These are phyloP conservation scores for Ophiostoma quercus DNA, from an alignment of 2,329 filamentous ascomycete genomes.

Conservation along the genomic window DNA sequence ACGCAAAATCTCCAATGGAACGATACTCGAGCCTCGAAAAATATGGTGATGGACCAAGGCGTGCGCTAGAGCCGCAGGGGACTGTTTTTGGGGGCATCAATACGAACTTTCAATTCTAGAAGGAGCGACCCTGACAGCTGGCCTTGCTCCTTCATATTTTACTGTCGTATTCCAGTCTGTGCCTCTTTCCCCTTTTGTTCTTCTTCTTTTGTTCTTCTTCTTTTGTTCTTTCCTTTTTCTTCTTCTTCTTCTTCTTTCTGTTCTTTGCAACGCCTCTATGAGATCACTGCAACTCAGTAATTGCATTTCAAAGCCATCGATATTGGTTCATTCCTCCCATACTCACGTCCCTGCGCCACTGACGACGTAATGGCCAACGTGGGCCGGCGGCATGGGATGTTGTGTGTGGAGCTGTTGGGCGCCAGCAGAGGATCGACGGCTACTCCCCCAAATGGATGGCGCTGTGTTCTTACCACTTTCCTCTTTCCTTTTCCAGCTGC, in stretches of 20 bases:
- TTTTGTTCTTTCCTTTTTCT: not conserved
- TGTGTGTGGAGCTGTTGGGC: slow-evolving; percentile 2
- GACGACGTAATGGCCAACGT: slow-evolving; percentile 22
- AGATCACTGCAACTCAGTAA: too few species aligned
- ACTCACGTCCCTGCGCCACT: slow-evolving; percentile 11
- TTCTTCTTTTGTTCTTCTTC: not conserved
- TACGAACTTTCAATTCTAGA: slow-evolving; percentile 7
- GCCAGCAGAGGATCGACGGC: slow-evolving; percentile 6
- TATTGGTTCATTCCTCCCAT: not conserved
- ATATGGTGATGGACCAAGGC: not conserved
- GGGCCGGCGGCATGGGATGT: slow-evolving; percentile 2
- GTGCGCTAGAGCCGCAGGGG: slow-evolving; percentile 1
- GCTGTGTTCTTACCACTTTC: not conserved
- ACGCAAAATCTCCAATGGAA: not conserved
- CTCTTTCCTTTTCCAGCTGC: not conserved
- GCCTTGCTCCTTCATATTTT: not conserved
- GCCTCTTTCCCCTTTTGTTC: not conserved
- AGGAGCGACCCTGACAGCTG: not conserved
- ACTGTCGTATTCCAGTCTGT: not conserved
- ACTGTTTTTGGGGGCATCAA: not conserved
- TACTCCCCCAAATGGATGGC: not conserved
- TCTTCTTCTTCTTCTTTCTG: not conserved
- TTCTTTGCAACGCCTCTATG: too few species aligned
- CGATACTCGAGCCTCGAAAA: not conserved
- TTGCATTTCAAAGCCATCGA: too few species aligned